Evolutionary conservation across 768 basidiomycete genomes (phyloP).

Genomic region (Tylopilus plumbeoviolaceoides): DNA sequence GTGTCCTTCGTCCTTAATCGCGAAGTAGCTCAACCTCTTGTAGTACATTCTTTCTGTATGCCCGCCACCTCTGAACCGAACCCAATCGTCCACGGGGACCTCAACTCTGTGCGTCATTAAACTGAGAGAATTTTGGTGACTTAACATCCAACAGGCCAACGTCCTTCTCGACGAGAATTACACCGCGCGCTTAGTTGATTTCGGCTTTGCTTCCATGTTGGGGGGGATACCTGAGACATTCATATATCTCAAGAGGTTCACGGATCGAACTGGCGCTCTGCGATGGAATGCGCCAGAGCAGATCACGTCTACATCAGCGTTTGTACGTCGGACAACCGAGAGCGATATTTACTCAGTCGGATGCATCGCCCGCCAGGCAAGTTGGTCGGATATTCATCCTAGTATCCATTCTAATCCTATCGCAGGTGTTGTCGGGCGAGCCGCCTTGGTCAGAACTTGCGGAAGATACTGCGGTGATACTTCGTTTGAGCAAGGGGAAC

Average conservation of each 20-base stretch:
- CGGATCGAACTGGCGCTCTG: background rate
- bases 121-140: too few species aligned
- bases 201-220: constrained; percentile 1
- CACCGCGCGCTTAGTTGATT: constrained; percentile 1
- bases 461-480: background rate
- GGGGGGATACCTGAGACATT: background rate
- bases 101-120: background rate
- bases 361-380: background rate
- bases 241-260: background rate
- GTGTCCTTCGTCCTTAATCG: background rate
- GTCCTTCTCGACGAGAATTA: background rate
- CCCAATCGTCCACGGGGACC: background rate
- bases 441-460: background rate
- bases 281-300: constrained; percentile 5
- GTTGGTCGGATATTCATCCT: too few species aligned
- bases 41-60: background rate
- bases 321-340: background rate
- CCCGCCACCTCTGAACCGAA: background rate
- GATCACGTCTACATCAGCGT: background rate
- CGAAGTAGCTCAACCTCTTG: background rate
- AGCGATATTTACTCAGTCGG: constrained; percentile 5
- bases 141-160: background rate
- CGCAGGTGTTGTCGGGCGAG: constrained; percentile 5
- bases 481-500: background rate
- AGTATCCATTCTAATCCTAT: too few species aligned